phyloP scores from a whole-genome alignment of 805 yeast species.

The Metschnikowia koreensis region DNA sequence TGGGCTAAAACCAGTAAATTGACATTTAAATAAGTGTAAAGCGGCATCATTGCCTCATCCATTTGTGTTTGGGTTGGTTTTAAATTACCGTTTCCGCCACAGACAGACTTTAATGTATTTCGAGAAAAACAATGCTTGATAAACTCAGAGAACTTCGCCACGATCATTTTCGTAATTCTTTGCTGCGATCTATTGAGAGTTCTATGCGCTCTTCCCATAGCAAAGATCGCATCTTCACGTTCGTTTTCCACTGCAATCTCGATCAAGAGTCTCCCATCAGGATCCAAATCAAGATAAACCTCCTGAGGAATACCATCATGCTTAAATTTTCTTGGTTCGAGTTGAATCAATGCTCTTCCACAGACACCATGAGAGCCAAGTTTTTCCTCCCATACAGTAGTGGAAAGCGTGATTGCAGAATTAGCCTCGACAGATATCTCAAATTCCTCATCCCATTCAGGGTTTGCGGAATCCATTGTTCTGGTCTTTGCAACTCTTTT shows the following conservation, averaged over 20 bases:
- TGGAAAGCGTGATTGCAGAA: constrained; percentile 47
- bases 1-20: constrained; percentile 65
- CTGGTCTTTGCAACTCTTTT: constrained; percentile 68
- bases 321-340: constrained; percentile 61
- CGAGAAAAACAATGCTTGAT: constrained; percentile 59
- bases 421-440: constrained; percentile 48
- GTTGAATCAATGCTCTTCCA: constrained; percentile 59
- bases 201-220: constrained; percentile 72
- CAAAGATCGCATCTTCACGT: constrained; percentile 74
- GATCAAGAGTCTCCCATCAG: constrained; percentile 65
- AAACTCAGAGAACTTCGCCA: constrained; percentile 66
- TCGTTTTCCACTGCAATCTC: constrained; percentile 78
- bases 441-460: constrained; percentile 87
- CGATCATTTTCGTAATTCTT: constrained; percentile 65
- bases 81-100: constrained; percentile 48
- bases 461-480: constrained; percentile 59
- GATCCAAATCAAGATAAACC: constrained; percentile 54
- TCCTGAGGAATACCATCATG: constrained; percentile 71
- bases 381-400: constrained; percentile 70
- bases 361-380: constrained; percentile 57
- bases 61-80: constrained; percentile 47
- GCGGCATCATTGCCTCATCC: constrained; percentile 66
- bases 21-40: constrained; percentile 70
- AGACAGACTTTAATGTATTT: constrained; percentile 52
- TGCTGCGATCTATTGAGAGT: constrained; percentile 63